phyloP scores from a whole-genome alignment of 305 asterid genomes.

The Striga hermonthica region DNA sequence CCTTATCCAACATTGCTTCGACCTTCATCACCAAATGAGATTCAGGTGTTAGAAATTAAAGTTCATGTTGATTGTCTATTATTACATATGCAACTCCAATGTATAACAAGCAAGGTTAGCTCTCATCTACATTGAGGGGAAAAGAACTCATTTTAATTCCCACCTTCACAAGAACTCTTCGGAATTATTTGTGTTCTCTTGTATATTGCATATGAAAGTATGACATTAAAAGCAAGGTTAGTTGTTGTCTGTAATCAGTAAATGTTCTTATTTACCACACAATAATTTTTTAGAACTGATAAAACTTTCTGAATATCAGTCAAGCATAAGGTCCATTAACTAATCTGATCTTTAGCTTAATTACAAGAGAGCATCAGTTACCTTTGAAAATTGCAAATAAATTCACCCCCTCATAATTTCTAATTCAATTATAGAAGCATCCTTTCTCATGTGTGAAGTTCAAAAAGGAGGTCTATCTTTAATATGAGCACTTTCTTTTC shows the following conservation, averaged over 20 bases:
- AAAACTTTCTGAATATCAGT: background rate
- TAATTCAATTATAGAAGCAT: no score
- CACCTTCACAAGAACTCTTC: no score
- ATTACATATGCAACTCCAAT: no score
- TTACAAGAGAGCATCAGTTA: no score
- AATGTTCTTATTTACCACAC: background rate
- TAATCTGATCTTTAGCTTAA: no score
- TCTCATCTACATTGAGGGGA: no score
- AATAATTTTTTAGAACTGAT: background rate
- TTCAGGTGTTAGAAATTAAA: conserved; percentile 1
- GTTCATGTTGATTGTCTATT: background rate
- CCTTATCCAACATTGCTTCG: conserved; percentile 97
- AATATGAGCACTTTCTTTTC: background rate
- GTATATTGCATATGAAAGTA: no score
- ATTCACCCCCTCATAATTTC: no score
- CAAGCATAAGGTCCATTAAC: no score
- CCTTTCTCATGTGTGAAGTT: background rate
- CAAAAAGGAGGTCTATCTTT: background rate
- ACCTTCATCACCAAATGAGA: conserved; percentile 50
- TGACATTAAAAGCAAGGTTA: background rate
- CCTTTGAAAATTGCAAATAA: no score
- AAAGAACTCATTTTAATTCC: no score
- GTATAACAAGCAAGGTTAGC: background rate
- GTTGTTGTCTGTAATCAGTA: background rate
- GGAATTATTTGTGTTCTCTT: no score